A percentile compares a stretch with the other conserved stretches of the same genome.
Conservation (phyloP, 139 green algal genomes). For the Picochlorum sp. region DNA sequence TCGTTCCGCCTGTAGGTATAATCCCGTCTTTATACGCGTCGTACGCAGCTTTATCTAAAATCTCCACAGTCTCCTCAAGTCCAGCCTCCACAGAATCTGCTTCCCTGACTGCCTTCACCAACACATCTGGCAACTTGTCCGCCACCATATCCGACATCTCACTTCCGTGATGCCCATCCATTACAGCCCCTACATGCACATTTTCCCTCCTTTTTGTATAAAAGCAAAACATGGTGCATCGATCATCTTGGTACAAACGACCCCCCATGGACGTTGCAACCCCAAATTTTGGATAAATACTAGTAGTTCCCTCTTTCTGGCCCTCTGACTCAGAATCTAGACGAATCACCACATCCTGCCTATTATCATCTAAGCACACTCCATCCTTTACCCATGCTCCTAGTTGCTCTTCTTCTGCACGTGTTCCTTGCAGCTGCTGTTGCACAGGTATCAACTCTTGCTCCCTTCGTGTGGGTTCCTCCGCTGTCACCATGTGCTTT, state of each 20-base stretch:
- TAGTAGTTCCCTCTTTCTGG: too few relatives aligned
- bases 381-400: too few relatives aligned
- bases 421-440: too few relatives aligned
- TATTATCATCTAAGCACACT: too few relatives aligned
- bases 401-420: too few relatives aligned
- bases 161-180: constrained; percentile 21
- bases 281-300: too few relatives aligned
- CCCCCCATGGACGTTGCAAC: background rate
- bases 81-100: background rate
- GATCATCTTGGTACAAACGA: constrained; percentile 4
- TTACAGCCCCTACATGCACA: constrained; percentile 1
- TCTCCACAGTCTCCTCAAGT: background rate
- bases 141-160: constrained; percentile 13
- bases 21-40: background rate
- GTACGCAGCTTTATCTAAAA: constrained; percentile 17
- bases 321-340: too few relatives aligned
- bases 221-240: constrained; percentile 1
- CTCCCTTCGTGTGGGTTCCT: too few relatives aligned
- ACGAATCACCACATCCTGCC: too few relatives aligned
- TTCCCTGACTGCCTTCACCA: background rate
- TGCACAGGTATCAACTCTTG: too few relatives aligned
- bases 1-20: constrained; percentile 19
- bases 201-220: background rate
- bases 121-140: background rate
- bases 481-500: too few relatives aligned